Conservation (phyloP, 352 stramenopile genomes). For the Phytophthora multivora region DNA sequence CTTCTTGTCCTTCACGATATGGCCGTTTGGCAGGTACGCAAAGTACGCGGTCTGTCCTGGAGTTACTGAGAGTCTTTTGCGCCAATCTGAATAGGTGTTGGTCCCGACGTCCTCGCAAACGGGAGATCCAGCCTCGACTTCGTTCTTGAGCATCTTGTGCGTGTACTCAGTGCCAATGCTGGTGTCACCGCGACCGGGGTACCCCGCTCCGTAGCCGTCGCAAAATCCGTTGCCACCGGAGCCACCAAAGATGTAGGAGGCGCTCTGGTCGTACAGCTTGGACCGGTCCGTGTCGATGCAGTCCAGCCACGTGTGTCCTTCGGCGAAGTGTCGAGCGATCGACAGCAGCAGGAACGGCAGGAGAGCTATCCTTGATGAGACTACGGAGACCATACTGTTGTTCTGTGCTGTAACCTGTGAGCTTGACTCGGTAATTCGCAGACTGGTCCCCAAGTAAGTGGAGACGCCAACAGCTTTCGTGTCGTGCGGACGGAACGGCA, state of each 20-base stretch:
- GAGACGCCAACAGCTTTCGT: slow-evolving; percentile 17
- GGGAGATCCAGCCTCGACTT: slow-evolving; percentile 50
- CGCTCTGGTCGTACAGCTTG: slow-evolving; percentile 68
- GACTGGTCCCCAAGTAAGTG: slow-evolving; percentile 9
- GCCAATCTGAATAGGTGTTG: slow-evolving; percentile 64
- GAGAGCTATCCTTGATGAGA: slow-evolving; percentile 15
- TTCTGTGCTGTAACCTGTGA: background rate
- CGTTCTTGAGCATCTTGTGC: slow-evolving; percentile 73
- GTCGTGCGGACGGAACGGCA: slow-evolving; percentile 16
- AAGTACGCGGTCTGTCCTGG: slow-evolving; percentile 54
- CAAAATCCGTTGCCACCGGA: slow-evolving; percentile 65
- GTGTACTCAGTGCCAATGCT: slow-evolving; percentile 66
- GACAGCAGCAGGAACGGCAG: slow-evolving; percentile 18
- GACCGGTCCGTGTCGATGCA: slow-evolving; percentile 53
- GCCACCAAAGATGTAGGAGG: slow-evolving; percentile 77
- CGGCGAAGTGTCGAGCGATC: slow-evolving; percentile 15
- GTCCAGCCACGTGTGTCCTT: slow-evolving; percentile 68
- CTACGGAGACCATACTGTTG: slow-evolving; percentile 18
- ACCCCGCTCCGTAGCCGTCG: slow-evolving; percentile 62
- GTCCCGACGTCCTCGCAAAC: slow-evolving; percentile 53
- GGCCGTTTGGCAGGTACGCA: slow-evolving; percentile 61
- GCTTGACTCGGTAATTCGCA: slow-evolving; percentile 14
- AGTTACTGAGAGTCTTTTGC: slow-evolving; percentile 49
- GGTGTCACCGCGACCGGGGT: slow-evolving; percentile 51
- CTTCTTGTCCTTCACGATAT: slow-evolving; percentile 77